phyloP scores from a whole-genome alignment of 345 rosid genomes.

The Arabidopsis arenosa region DNA sequence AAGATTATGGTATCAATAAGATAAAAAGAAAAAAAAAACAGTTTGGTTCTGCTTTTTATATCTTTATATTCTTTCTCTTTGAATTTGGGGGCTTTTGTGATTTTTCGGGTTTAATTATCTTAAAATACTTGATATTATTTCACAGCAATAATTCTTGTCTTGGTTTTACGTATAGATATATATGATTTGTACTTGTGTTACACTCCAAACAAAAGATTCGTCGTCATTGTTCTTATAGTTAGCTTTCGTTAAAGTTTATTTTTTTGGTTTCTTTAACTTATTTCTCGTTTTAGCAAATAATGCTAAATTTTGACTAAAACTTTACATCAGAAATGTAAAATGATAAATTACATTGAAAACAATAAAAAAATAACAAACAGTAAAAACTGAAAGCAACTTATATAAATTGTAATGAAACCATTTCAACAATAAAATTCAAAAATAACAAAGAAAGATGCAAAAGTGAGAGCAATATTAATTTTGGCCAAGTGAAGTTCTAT shows the following conservation, averaged over 20 bases:
- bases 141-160: conserved; percentile 42
- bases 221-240: conserved; percentile 9
- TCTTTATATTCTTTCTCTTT: conserved; percentile 33
- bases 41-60: conserved; percentile 32
- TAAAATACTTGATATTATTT: conserved; percentile 31
- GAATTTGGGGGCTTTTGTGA: conserved; percentile 34
- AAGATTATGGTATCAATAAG: conserved; percentile 26
- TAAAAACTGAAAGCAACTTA: not conserved
- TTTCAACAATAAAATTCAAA: not conserved
- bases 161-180: conserved; percentile 36
- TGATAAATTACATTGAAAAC: not conserved
- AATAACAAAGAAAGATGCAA: not conserved
- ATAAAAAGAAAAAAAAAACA: not conserved
- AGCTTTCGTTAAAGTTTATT: not conserved
- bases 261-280: not conserved
- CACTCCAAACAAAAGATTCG: conserved; percentile 30
- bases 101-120: conserved; percentile 35
- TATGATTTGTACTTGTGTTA: conserved; percentile 39
- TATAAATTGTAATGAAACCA: conserved; percentile 6
- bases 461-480: not conserved
- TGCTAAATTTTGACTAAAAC: too few relatives aligned
- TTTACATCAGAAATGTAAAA: not conserved
- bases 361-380: not conserved
- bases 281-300: not conserved
- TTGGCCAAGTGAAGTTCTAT: conserved; percentile 5